These are phyloP conservation scores for Trichoderma atroviride DNA, from an alignment of 2,329 filamentous ascomycete genomes.

Conservation along the genomic window DNA sequence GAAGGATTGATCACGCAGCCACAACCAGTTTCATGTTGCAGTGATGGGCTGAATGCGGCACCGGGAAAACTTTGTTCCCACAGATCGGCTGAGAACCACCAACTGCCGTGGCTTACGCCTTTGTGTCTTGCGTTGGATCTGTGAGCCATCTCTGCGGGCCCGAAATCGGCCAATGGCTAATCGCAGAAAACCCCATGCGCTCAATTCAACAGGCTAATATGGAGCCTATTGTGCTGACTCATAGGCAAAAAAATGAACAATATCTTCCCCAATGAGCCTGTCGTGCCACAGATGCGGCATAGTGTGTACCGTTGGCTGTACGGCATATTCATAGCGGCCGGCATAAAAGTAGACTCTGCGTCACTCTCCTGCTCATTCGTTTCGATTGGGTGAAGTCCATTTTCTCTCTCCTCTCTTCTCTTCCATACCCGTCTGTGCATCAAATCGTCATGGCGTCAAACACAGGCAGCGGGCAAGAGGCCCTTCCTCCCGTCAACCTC, in stretches of 20 bases:
- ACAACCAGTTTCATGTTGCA: neutral
- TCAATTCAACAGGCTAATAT: neutral
- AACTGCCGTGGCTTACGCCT: neutral
- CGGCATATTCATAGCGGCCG: neutral
- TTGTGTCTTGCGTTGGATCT: neutral
- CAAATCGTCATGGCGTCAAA: slow-evolving; percentile 36
- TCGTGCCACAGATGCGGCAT: slow-evolving; percentile 3
- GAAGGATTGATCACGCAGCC: neutral
- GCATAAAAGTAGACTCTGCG: neutral
- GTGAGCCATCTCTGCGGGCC: neutral
- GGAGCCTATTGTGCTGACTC: slow-evolving; percentile 9
- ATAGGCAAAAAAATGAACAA: slow-evolving; percentile 11
- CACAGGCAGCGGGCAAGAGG: slow-evolving; percentile 31
- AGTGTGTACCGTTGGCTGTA: slow-evolving; percentile 1
- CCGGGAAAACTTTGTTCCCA: slow-evolving; percentile 4
- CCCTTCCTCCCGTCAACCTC: slow-evolving; percentile 55
- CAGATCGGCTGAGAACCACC: neutral
- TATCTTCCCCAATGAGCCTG: neutral
- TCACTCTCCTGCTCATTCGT: neutral
- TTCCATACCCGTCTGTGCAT: slow-evolving; percentile 19
- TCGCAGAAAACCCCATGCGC: neutral
- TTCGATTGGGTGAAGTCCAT: neutral
- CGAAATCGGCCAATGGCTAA: slow-evolving; percentile 28
- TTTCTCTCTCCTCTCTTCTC: neutral
- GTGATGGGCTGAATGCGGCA: neutral